Evolutionary conservation across 2,329 filamentous ascomycete species (phyloP), one percentile per base, ranked within the genome.

Genomic region (Penicillium corylophilum): DNA sequence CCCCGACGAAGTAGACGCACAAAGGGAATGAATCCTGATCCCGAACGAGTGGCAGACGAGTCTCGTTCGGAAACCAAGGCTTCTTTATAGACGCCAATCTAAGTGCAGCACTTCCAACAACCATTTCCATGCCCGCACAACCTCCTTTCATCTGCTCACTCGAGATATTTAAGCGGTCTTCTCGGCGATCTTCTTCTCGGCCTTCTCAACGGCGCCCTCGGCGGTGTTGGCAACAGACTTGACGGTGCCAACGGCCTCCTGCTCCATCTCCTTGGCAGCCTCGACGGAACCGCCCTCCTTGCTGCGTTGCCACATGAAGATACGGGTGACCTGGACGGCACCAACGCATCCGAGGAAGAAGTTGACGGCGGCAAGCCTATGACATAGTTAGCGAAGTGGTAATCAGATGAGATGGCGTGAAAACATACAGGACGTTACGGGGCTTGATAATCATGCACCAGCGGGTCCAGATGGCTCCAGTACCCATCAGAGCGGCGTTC

Each of bases 391-490:
- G 20, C 33, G 9, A 18, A 10, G 9, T 20, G 18, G 4, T 62
- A 55, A 64, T 53, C 29, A 31, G 13, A 20, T 43, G 15, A 33
- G 9, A 46, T 7, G 5, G 12, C 18, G 13, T 20, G 8, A 38
- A 20, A 18, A 77, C 85, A 43, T 78, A 90, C 87, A 96, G 87
- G 68, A 91, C 78, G 81, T 99, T 99, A 76, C 85, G 86, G 51
- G 94, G 94, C 75, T 86, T 91, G 77, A 99, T 99, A 74, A 99
- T 88, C 71, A 97, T 82, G 81, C 94, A 99, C 94, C 94, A 99
- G 62, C 94, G 85, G 41, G 94, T 99, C 94, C 94, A 99, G 82
- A 99, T 99, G 60, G 88, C 76, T 62, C 94, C 94, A 9, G 94
- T 99, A 64, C 86, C 86, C 70, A 90, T 94, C 63, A 99, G 83